Conservation (phyloP, 768 basidiomycete species). For the Leucocoprinus birnbaumii region DNA sequence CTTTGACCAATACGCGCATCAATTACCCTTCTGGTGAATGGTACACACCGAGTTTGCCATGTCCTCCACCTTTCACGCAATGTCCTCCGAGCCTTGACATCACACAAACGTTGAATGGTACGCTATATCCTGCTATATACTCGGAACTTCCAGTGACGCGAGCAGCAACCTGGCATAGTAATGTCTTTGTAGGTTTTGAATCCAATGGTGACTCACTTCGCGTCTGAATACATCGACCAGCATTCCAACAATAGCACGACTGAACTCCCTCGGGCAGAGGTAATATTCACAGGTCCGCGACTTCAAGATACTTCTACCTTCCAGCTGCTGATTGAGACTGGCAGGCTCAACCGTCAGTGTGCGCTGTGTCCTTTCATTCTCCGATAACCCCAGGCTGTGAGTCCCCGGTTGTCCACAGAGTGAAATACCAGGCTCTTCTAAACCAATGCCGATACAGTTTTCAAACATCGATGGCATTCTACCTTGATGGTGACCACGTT, state of each 20-base stretch:
- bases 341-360: constrained; percentile 7
- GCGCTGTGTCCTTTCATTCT: constrained; percentile 3
- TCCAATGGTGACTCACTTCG: too few relatives aligned
- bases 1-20: too few relatives aligned
- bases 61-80: too few relatives aligned
- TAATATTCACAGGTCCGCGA: constrained; percentile 1
- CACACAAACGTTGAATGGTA: too few relatives aligned
- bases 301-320: not conserved
- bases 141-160: too few relatives aligned
- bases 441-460: not conserved
- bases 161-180: too few relatives aligned
- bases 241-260: not conserved
- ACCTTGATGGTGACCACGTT: not conserved
- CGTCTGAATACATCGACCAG: not conserved
- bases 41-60: too few relatives aligned
- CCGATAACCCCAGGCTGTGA: not conserved
- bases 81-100: too few relatives aligned
- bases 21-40: too few relatives aligned
- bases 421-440: not conserved
- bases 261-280: not conserved
- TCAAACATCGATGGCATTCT: constrained; percentile 3
- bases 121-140: too few relatives aligned
- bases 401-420: not conserved
- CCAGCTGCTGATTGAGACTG: not conserved
- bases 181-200: too few relatives aligned